These are phyloP conservation scores for Coniferiporia weirii DNA, from an alignment of 1,284 basidiomycete species.

Conservation along the genomic window DNA sequence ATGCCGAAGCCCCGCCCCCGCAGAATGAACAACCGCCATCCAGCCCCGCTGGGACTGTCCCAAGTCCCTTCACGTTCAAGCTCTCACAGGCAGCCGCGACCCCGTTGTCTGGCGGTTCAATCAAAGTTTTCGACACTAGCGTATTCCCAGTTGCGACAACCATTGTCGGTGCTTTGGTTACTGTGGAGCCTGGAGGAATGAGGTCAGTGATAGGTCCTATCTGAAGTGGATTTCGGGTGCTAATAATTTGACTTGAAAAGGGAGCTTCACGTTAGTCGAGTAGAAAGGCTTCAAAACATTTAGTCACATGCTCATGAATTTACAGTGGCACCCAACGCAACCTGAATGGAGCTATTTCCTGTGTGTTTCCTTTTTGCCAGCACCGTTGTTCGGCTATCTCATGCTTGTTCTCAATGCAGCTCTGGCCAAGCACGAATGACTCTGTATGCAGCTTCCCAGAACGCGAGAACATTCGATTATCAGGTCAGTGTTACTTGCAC, in stretches of 20 bases:
- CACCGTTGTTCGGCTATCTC: not conserved
- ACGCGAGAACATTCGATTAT: slow-evolving; percentile 66
- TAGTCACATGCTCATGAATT: slow-evolving; percentile 1
- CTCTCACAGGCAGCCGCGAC: slow-evolving; percentile 50
- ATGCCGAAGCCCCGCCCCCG: slow-evolving; percentile 43
- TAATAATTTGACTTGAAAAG: slow-evolving; percentile 23
- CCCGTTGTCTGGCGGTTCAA: slow-evolving; percentile 49
- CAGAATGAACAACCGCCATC: slow-evolving; percentile 34
- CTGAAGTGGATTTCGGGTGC: not conserved
- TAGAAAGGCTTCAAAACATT: slow-evolving; percentile 26
- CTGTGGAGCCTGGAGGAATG: slow-evolving; percentile 62
- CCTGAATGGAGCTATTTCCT: slow-evolving; percentile 61
- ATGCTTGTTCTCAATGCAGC: slow-evolving; percentile 27
- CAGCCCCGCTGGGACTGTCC: slow-evolving; percentile 49
- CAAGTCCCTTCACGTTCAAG: slow-evolving; percentile 48
- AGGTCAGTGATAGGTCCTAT: slow-evolving; percentile 33
- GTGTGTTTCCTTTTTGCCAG: slow-evolving; percentile 26
- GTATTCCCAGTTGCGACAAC: slow-evolving; percentile 47
- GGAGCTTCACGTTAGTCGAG: slow-evolving; percentile 36
- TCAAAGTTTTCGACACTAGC: slow-evolving; percentile 59
- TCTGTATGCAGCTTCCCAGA: slow-evolving; percentile 54
- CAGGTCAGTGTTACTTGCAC: slow-evolving; percentile 32
- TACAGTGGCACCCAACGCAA: slow-evolving; percentile 69
- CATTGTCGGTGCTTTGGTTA: slow-evolving; percentile 63
- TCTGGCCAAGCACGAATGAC: slow-evolving; percentile 56